phyloP scores from a whole-genome alignment of 1,284 basidiomycete species.

The Boletus sp. region DNA sequence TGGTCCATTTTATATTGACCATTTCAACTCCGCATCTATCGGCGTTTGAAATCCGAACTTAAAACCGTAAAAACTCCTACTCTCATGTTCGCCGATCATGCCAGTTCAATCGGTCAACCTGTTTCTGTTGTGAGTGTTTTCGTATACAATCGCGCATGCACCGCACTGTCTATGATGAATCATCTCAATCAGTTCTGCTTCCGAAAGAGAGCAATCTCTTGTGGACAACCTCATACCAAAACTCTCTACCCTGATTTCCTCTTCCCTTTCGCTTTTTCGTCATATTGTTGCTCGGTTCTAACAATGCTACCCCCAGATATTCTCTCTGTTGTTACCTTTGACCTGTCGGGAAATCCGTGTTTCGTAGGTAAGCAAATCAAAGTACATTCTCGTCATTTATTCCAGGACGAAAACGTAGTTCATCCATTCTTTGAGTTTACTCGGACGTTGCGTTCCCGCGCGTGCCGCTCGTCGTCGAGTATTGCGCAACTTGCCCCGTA shows the following conservation, averaged over 20 bases:
- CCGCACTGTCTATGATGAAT: conserved; percentile 45
- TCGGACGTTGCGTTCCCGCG: conserved; percentile 34
- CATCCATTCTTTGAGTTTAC: conserved; percentile 77
- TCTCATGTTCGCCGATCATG: too few species aligned
- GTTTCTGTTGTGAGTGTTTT: conserved; percentile 12
- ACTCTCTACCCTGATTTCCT: conserved; percentile 47
- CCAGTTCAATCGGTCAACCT: not conserved
- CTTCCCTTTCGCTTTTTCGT: not conserved
- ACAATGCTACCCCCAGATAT: not conserved
- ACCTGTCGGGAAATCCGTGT: not conserved
- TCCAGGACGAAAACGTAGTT: conserved; percentile 65
- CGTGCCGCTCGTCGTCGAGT: conserved; percentile 38
- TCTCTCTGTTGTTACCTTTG: not conserved
- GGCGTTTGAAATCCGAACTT: conserved; percentile 12
- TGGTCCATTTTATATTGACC: not conserved
- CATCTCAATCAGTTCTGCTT: conserved; percentile 72
- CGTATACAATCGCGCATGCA: not conserved
- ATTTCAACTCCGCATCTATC: conserved; percentile 14
- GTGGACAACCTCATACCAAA: conserved; percentile 67
- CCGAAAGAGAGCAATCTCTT: conserved; percentile 68
- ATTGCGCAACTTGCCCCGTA: conserved; percentile 39
- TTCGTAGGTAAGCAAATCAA: conserved; percentile 20
- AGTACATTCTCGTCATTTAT: not conserved
- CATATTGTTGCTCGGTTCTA: not conserved
- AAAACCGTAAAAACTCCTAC: too few species aligned